Conservation (phyloP, 257 asterid genomes). For the Vinca minor region DNA sequence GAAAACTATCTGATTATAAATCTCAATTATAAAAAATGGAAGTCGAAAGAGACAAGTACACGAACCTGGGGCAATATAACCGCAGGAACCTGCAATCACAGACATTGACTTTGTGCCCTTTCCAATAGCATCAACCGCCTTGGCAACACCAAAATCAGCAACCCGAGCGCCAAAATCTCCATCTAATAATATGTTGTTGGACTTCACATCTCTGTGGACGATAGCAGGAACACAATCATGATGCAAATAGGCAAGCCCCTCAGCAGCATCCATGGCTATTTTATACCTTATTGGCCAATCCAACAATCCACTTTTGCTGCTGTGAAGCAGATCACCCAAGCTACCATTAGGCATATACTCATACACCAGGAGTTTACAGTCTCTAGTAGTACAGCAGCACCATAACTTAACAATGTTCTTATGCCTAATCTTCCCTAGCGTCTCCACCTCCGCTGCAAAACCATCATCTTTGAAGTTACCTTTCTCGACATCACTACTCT, state of each 20-base stretch:
- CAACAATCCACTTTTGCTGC: conserved; percentile 64
- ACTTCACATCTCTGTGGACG: conserved; percentile 85
- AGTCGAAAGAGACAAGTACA: not conserved
- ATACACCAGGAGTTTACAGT: conserved; percentile 79
- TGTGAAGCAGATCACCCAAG: conserved; percentile 77
- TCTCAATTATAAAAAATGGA: not conserved
- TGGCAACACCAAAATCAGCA: conserved; percentile 93
- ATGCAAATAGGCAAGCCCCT: conserved; percentile 86
- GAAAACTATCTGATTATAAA: not conserved
- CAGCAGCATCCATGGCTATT: conserved; percentile 86
- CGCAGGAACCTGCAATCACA: conserved; percentile 95
- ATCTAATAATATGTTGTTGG: conserved; percentile 77
- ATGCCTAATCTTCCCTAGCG: conserved; percentile 84
- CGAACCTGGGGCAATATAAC: conserved; percentile 96
- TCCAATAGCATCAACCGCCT: conserved; percentile 55
- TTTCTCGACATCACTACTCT: conserved; percentile 53
- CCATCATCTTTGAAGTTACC: conserved; percentile 43
- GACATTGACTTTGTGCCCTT: conserved; percentile 77
- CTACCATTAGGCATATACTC: conserved; percentile 98
- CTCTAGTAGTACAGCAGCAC: conserved; percentile 76
- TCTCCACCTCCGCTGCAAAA: conserved; percentile 77
- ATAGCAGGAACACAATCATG: conserved; percentile 85
- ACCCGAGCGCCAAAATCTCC: conserved; percentile 77
- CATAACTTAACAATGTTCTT: conserved; percentile 84
- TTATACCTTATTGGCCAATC: conserved; percentile 85